phyloP scores from a whole-genome alignment of 768 basidiomycete genomes.

The Boletellus sp. region DNA sequence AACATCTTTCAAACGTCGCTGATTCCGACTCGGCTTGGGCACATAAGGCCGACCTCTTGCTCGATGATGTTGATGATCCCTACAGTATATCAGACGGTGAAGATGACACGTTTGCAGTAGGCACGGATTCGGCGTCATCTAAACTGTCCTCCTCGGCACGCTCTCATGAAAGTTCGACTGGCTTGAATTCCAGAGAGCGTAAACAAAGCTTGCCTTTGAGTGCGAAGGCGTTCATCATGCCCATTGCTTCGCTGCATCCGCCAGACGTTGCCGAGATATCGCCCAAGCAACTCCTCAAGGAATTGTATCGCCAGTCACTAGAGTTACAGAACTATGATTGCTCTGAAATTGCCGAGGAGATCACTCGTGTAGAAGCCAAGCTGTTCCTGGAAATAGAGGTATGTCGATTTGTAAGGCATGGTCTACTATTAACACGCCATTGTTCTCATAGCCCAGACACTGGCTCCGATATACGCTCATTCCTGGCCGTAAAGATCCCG shows the following conservation, averaged over 20 bases:
- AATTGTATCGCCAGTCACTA: slow-evolving; percentile 55
- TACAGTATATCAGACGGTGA: slow-evolving; percentile 56
- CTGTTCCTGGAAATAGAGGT: slow-evolving; percentile 79
- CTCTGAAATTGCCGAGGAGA: slow-evolving; percentile 76
- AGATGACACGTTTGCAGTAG: slow-evolving; percentile 32
- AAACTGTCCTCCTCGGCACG: slow-evolving; percentile 20
- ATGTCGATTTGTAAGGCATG: slow-evolving; percentile 14
- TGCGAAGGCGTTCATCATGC: slow-evolving; percentile 41
- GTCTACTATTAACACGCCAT: neutral
- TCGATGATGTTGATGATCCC: slow-evolving; percentile 61
- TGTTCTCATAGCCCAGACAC: slow-evolving; percentile 65
- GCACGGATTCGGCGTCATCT: slow-evolving; percentile 32
- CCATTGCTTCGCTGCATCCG: slow-evolving; percentile 25
- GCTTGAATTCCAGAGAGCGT: slow-evolving; percentile 48
- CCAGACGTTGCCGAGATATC: slow-evolving; percentile 38
- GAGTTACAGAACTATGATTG: slow-evolving; percentile 56
- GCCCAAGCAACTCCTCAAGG: slow-evolving; percentile 58
- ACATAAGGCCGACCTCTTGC: slow-evolving; percentile 54
- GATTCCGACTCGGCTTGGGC: slow-evolving; percentile 76
- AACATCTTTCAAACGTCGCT: slow-evolving; percentile 55
- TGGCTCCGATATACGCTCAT: slow-evolving; percentile 79
- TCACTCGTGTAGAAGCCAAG: slow-evolving; percentile 68
- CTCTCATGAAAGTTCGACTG: slow-evolving; percentile 22
- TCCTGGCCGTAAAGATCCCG: slow-evolving; percentile 60
- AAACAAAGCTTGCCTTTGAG: slow-evolving; percentile 65